A percentile compares a stretch with the other conserved stretches of the same genome.
Evolutionary conservation across 192 early-diverging fungal species (phyloP).

Genomic region (Entomortierella lignicola): DNA sequence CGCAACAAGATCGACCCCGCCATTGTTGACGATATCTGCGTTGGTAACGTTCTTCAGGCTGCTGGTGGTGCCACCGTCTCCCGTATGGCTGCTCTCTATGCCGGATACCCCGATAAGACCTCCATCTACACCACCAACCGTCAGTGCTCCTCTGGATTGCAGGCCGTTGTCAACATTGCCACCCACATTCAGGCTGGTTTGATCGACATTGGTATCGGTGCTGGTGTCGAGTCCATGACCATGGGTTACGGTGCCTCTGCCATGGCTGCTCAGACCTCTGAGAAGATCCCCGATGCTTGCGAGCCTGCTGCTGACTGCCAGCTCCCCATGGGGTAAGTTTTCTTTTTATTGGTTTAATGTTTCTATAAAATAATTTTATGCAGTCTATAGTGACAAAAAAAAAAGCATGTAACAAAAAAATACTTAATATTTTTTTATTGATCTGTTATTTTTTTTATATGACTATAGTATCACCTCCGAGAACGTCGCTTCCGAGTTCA

Average conservation of each 20-base stretch:
- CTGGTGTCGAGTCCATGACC: constrained; percentile 94
- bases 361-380: constrained; percentile 2
- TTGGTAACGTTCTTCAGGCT: constrained; percentile 92
- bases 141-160: constrained; percentile 93
- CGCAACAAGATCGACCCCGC: constrained; percentile 85
- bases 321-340: constrained; percentile 81
- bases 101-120: constrained; percentile 86
- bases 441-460: constrained; percentile 1
- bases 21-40: constrained; percentile 91
- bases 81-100: constrained; percentile 90
- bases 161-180: constrained; percentile 88
- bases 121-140: constrained; percentile 91
- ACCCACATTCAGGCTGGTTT: constrained; percentile 85
- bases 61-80: constrained; percentile 91
- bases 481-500: constrained; percentile 93
- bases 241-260: constrained; percentile 85
- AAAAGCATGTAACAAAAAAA: neutral
- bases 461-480: constrained; percentile 85
- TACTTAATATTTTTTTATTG: neutral
- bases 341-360: too few species aligned
- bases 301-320: constrained; percentile 85
- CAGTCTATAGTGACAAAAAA: constrained; percentile 11
- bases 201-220: constrained; percentile 93
- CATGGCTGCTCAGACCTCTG: constrained; percentile 80
- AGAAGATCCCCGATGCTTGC: constrained; percentile 75